Conservation (phyloP, 1,284 basidiomycete genomes). For the Puccinia horiana region DNA sequence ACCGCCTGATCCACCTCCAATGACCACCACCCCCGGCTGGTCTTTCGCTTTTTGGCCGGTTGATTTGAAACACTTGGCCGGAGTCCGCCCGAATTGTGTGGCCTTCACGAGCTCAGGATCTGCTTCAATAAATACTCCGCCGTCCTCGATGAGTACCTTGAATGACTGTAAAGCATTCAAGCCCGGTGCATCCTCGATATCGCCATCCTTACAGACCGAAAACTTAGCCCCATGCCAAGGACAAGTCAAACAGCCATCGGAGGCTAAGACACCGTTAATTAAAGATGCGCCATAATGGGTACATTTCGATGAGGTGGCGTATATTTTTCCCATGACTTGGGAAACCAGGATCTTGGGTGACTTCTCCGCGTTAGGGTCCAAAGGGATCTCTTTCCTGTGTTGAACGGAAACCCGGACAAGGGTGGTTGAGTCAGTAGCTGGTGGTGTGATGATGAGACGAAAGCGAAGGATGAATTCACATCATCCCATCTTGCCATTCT, state of each 20-base stretch:
- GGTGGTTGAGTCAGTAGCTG: background rate
- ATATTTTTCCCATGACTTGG: conserved; percentile 56
- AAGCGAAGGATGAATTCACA: conserved; percentile 17
- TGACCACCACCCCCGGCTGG: conserved; percentile 73
- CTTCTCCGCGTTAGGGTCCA: conserved; percentile 31
- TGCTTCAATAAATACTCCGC: conserved; percentile 78
- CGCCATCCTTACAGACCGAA: conserved; percentile 55
- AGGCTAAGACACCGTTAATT: conserved; percentile 55
- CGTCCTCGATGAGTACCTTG: conserved; percentile 68
- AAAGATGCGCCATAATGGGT: conserved; percentile 59
- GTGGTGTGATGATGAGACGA: background rate
- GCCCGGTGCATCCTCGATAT: conserved; percentile 82
- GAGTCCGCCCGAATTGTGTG: conserved; percentile 38
- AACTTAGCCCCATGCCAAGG: conserved; percentile 59
- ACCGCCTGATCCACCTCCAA: conserved; percentile 79
- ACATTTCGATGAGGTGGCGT: conserved; percentile 57
- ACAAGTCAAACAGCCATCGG: conserved; percentile 56
- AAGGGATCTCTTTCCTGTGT: conserved; percentile 36
- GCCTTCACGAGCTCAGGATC: conserved; percentile 65
- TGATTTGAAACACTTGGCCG: background rate
- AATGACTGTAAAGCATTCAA: conserved; percentile 81
- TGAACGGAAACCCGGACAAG: background rate
- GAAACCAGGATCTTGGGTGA: conserved; percentile 53
- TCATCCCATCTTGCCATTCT: conserved; percentile 43
- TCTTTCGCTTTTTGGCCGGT: conserved; percentile 47